A percentile compares a stretch with the other conserved stretches of the same genome.
phyloP scores from a whole-genome alignment of 805 yeast species.

The Grigorovia jiainica region DNA sequence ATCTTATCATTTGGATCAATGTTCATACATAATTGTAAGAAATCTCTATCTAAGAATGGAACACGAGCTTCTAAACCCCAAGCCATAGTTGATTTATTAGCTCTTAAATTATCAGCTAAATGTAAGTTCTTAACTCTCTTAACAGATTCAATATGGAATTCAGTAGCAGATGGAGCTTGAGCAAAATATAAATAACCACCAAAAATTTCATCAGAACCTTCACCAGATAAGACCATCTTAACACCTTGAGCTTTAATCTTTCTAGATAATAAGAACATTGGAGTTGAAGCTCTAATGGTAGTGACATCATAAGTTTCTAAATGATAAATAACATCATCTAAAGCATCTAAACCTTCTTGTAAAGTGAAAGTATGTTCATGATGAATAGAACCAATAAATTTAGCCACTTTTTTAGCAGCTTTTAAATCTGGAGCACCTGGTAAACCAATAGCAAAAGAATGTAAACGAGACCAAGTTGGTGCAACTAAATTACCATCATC shows the following conservation, averaged over 20 bases:
- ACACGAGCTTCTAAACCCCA: constrained; percentile 99
- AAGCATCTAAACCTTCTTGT: constrained; percentile 93
- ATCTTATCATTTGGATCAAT: constrained; percentile 88
- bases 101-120: constrained; percentile 94
- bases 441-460: constrained; percentile 93
- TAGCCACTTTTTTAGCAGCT: constrained; percentile 96
- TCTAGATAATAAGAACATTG: constrained; percentile 92
- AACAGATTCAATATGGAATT: constrained; percentile 93
- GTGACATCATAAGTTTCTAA: constrained; percentile 98
- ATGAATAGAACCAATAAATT: constrained; percentile 89
- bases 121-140: constrained; percentile 95
- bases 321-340: constrained; percentile 88
- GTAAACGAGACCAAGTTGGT: constrained; percentile 72
- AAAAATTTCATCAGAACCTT: constrained; percentile 97
- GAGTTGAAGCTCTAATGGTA: constrained; percentile 97
- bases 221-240: constrained; percentile 98
- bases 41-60: constrained; percentile 93
- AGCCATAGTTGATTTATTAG: constrained; percentile 99
- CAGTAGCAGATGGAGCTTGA: constrained; percentile 85
- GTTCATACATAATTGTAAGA: constrained; percentile 88
- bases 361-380: constrained; percentile 97
- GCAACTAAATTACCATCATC: constrained; percentile 74
- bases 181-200: constrained; percentile 98
- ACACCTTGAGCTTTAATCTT: constrained; percentile 99
- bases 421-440: constrained; percentile 96